Conservation (phyloP, 2,329 filamentous ascomycete species). For the Arthrobotrys pseudoclavata region DNA sequence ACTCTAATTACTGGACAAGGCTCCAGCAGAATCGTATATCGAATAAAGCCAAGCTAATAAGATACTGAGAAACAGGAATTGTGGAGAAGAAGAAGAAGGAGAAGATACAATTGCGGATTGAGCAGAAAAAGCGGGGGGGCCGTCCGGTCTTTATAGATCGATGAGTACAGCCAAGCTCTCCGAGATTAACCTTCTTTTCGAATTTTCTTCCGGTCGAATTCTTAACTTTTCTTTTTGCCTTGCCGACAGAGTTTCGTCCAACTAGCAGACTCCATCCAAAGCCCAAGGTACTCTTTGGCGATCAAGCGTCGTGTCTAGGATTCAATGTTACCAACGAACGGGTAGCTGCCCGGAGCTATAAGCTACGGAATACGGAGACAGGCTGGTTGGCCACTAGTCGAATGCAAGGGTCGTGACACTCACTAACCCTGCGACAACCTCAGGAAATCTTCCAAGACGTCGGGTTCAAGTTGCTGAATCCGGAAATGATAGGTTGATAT, state of each 20-base stretch:
- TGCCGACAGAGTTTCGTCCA: constrained; percentile 18
- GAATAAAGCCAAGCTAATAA: constrained; percentile 4
- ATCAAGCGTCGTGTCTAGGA: constrained; percentile 24
- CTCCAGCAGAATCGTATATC: constrained; percentile 1
- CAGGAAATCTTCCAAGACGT: constrained; percentile 19
- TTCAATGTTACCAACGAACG: constrained; percentile 15
- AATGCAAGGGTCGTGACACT: constrained; percentile 24
- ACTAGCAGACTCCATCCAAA: background rate
- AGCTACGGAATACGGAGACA: background rate
- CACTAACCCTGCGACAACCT: constrained; percentile 23
- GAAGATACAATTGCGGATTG: constrained; percentile 8
- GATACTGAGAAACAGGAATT: background rate
- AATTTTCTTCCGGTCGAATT: constrained; percentile 12
- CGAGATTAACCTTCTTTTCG: constrained; percentile 26
- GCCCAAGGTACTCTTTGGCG: background rate
- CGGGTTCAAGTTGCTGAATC: constrained; percentile 49
- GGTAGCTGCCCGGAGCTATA: constrained; percentile 27
- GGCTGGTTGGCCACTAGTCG: background rate
- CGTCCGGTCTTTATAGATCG: constrained; percentile 37
- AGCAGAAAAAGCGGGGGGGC: constrained; percentile 3
- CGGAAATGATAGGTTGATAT: constrained; percentile 41
- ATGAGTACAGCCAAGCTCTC: constrained; percentile 16
- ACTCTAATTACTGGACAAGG: background rate
- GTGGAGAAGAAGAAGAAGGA: background rate
- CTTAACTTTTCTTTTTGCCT: constrained; percentile 12